These are phyloP conservation scores for Carex littledalei DNA, from an alignment of 176 grass and related monocot species.

Conservation along the genomic window DNA sequence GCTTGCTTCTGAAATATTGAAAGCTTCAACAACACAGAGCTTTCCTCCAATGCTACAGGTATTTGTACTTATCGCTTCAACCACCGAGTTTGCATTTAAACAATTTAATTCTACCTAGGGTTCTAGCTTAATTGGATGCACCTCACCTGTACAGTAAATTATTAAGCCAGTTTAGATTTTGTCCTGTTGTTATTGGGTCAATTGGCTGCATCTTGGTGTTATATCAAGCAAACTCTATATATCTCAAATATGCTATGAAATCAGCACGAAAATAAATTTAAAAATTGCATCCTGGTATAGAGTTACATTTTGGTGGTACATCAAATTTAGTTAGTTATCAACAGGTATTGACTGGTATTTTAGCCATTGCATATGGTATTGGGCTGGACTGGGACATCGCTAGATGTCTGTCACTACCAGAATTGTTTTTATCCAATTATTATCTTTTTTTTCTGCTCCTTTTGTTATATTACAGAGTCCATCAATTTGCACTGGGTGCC, in stretches of 20 bases:
- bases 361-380: background rate
- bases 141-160: background rate
- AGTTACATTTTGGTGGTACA: background rate
- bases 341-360: background rate
- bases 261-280: background rate
- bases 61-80: background rate
- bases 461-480: constrained; percentile 43
- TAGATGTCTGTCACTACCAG: background rate
- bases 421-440: background rate
- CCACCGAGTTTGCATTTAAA: background rate
- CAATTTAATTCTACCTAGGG: background rate
- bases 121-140: background rate
- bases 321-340: background rate
- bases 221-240: background rate
- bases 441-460: background rate
- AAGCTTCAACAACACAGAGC: constrained; percentile 59
- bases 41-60: constrained; percentile 85
- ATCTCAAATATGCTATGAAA: background rate
- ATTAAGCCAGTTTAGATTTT: background rate
- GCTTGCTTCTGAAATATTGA: constrained; percentile 86
- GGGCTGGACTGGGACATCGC: background rate
- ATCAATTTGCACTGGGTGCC: constrained; percentile 70
- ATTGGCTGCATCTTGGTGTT: background rate
- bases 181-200: background rate
- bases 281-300: background rate